Conservation (phyloP, 176 grass and related monocot genomes). For the Raddia distichophylla region DNA sequence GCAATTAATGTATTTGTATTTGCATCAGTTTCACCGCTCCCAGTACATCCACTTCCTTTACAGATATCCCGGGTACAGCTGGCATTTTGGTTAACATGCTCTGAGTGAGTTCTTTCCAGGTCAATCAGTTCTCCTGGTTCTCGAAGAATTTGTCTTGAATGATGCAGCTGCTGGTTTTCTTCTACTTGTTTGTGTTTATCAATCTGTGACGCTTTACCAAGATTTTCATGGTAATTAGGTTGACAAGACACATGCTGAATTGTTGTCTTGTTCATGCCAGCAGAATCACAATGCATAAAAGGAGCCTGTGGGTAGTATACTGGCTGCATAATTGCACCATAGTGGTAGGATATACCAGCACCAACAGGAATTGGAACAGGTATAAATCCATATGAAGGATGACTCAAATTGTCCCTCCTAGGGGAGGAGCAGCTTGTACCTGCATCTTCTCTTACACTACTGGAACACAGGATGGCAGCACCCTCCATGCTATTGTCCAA, state of each 20-base stretch:
- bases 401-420: slow-evolving; percentile 43
- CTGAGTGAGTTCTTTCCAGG: slow-evolving; percentile 29
- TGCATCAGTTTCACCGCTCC: slow-evolving; percentile 69
- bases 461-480: slow-evolving; percentile 45
- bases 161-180: slow-evolving; percentile 46
- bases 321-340: slow-evolving; percentile 63
- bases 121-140: slow-evolving; percentile 50
- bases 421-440: slow-evolving; percentile 51
- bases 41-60: slow-evolving; percentile 54
- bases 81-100: slow-evolving; percentile 51
- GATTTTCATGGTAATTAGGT: slow-evolving; percentile 54
- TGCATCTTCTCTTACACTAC: slow-evolving; percentile 54
- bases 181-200: slow-evolving; percentile 46
- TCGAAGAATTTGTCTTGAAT: slow-evolving; percentile 44
- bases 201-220: slow-evolving; percentile 24
- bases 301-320: slow-evolving; percentile 62
- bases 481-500: slow-evolving; percentile 47
- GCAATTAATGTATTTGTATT: slow-evolving; percentile 42
- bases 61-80: slow-evolving; percentile 64
- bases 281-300: slow-evolving; percentile 53
- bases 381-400: slow-evolving; percentile 69
- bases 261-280: slow-evolving; percentile 35
- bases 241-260: slow-evolving; percentile 52
- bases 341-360: slow-evolving; percentile 70
- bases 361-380: slow-evolving; percentile 69